Evolutionary conservation across 768 basidiomycete genomes (phyloP), one percentile per base, ranked within the genome.

Genomic region (Terana coerulea): DNA sequence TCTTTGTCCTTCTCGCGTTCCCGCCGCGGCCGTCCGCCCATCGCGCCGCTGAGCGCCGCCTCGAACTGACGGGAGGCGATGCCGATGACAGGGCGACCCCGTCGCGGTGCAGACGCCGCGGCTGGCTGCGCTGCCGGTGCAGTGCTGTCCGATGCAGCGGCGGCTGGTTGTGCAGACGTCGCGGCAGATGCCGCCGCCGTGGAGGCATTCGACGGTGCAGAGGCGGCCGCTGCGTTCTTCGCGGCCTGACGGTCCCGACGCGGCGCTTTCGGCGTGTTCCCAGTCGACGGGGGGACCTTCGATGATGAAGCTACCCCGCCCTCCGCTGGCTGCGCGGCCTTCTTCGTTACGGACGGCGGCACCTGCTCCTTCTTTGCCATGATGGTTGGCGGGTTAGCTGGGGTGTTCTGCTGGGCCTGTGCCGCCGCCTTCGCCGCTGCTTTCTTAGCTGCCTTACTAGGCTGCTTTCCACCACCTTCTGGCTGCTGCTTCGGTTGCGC

Each of bases 31-130:
- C 62, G 58, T 2, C 63, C 52, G 3, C 54, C 61, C n/a, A 73
- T 65, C 0, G 81, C 80, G 0, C 84, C 81, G 51, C 67, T 87
- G 25, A 90, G 66, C 7, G 88, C 88, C 6, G 81, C 86, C 58
- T 88, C 86, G 47, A 90, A 84, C 12, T 88, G 84, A 11, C 86
- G 74, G 3, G 80, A 81, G 0, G 75, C 83, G 7, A 85, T 62
- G 0, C 85, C 84, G 28, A 88, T 67, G 9, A 84, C 72, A 1
- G 84, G 84, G 5, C 86, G 78, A 4, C 65, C 56, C 28, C 80
- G 74, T 21, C 79, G 75, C 2, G 72, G 41, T 11, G 61, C 47
- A 7, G 70, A 52, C 0, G 55, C 50, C 28, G 55, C 35, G 9
- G 59, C 10, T 12, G 50, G 44, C 21, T 59, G 36, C 21, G 60